Percentiles rank a stretch among this genome's conserved stretches.
Evolutionary conservation across 2,329 filamentous ascomycete genomes (phyloP).

Genomic region (Fusarium mangiferae): DNA sequence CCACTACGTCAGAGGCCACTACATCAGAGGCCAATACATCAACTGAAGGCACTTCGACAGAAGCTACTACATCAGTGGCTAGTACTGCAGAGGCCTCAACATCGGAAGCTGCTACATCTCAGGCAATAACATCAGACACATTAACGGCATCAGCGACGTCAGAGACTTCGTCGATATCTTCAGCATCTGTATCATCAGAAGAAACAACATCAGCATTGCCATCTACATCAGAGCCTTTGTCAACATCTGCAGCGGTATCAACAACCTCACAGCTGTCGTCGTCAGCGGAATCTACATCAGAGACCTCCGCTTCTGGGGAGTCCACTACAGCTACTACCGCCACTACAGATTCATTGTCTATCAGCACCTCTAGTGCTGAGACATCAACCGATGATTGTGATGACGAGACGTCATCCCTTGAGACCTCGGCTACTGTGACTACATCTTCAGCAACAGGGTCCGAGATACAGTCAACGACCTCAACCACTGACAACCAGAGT

Average conservation of each 20-base stretch:
- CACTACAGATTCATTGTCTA: rapidly evolving
- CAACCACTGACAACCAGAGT: neutral
- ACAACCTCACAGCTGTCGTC: no score
- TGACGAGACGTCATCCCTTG: neutral
- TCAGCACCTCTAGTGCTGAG: neutral
- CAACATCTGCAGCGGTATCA: no score
- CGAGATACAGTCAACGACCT: neutral
- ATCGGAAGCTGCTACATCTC: neutral
- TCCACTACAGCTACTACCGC: neutral
- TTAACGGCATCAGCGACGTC: neutral
- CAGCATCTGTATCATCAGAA: neutral
- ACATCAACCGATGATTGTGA: neutral
- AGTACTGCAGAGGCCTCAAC: neutral
- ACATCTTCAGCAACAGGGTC: neutral
- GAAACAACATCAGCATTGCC: neutral
- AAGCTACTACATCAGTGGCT: neutral
- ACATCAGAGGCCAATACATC: neutral
- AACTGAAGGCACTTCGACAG: neutral
- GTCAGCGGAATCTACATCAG: neutral
- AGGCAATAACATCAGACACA: neutral
- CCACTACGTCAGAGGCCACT: neutral
- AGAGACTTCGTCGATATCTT: neutral
- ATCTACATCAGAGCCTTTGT: no score
- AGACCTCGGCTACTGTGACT: neutral
- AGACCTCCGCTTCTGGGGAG: neutral